Base-by-base conservation (phyloP, 2,329 filamentous ascomycete genomes). In the Lachnellula cervina region DNA sequence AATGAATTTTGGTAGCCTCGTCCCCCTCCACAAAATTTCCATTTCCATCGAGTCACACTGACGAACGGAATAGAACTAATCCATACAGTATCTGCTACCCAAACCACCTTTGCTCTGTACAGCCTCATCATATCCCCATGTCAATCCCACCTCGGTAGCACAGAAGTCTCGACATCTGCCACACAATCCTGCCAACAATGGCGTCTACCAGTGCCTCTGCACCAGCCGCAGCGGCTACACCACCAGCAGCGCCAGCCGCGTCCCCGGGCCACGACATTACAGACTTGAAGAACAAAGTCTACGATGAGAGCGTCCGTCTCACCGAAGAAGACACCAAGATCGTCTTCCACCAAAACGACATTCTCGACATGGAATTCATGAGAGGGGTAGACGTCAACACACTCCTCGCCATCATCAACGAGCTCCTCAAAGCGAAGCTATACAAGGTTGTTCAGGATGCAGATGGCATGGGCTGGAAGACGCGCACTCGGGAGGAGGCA, bases 401-500 rank as follows among this genome's bases (percentile, higher is more conserved):
- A 47, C 77, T 86, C 21, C 69, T 83, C 54, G 72, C 73, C 53
- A 78, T 84, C 16, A 75, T 85, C 42, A 80, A 85, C 70, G 74
- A 71, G 35, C 76, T 87, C 51, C 78, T 78, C 57, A 75, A 83
- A 64, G 82, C 87, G 65, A 81, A 80, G 68, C 76, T 86, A 38
- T 80, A 86, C 63, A 76, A 78, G 56, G 72, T 75, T 23, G 75
- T 79, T 49, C 69, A 72, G 50, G 72, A 75, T 37, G 69, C 71
- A 46, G 72, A 72, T 44, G 69, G 69, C n/a, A 72, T 80, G 25
- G 76, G 76, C 58, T 87, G 83, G 82, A 78, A 79, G 63, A 78
- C 81, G 71, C 78, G 83, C 42, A 77, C 79, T 49, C 72, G 74
- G 43, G 80, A 81, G 46, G 84, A 87, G 63, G 84, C 83, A 2